Evolutionary conservation across 768 basidiomycete species (phyloP), one percentile per base, ranked within the genome.

Genomic region (Infundibulicybe gibba): DNA sequence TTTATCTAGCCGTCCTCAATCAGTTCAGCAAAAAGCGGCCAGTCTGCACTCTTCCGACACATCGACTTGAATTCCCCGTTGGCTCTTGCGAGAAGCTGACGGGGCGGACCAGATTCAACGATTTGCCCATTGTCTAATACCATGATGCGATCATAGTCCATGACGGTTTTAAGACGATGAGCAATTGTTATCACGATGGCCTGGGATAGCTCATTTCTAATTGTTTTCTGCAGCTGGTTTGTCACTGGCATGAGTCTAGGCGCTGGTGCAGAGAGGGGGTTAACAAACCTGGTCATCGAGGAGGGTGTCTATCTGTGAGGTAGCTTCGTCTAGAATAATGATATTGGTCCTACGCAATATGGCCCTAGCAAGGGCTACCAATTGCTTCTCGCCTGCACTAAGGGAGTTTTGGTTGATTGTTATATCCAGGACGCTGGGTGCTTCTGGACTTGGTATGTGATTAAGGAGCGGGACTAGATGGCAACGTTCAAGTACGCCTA

Each of bases 161-260:
- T 80, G 46, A 90, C 80, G 0, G 87, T 90, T 59, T 81, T 81
- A 16, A 90, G 68, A 12, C 87, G 71, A 66, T 91, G 90, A 3
- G 91, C 91, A 47, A 93, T 91, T 8, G 88, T 90, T 32, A 94
- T 77, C 15, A 93, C 83, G 15, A 90, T 84, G 0, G 85, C 78
- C 10, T 77, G 75, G 1, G 72, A 62, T 44, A 93, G 77, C 61
- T 89, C 86, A 55, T 86, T 81, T 21, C 85, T 76, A 31, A 90
- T 82, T 0, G 86, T 89, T 32, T 66, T 67, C 61, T 90, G 88
- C 45, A 91, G 85, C 78, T 86, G 47, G 13, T 5, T 35, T 37
- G 15, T 34, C 1, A 21, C 10, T n/a, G 6, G 35, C 14, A 19
- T 10, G 45, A 3, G 45, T 31, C 9, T 20, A 3, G 8, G 21